Evolutionary conservation across 2,329 filamentous ascomycete species (phyloP), one percentile per base, ranked within the genome.

Genomic region (Fusarium sp.): DNA sequence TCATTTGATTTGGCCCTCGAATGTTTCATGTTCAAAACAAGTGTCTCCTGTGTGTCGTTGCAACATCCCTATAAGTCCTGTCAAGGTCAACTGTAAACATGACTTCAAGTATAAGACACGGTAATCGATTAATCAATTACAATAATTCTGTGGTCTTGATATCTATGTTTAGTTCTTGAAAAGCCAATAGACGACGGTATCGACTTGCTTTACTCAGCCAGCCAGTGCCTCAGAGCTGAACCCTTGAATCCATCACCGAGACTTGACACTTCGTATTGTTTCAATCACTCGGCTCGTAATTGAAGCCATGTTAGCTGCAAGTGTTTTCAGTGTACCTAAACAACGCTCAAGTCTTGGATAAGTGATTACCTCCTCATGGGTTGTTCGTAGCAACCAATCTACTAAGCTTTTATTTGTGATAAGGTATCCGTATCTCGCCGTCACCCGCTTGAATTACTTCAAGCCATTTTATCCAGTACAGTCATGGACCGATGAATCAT

Each of bases 261-360:
- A 36, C 10, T 7, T 64, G 30, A 35, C 8, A 64, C 61, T 61
- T 13, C 17, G 20, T 18, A 26, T 50, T 36, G 6, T 10, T 17
- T 36, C 36, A 24, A 30, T 22, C 11, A 39, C 28, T 5, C 2
- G 35, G 28, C 13, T 14, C 17, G 6, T 2, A 18, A 26, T 10
- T 35, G n/a, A 36, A 20, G 14, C n/a, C 5, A 3, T n/a, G 3
- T 28, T 39, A 18, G 24, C 10, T 4, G 6, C 17, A 3, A 6
- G 8, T 26, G 11, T 7, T n/a, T 28, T 28, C 5, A 13, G 8
- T 39, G 11, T 3, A 39, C 18, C 6, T 4, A 8, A 3, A 1
- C 3, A 36, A 20, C 6, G 6, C 48, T 53, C 2, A 0, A 35
- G 12, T 35, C 24, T 17, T n/a, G 1, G 7, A 22, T 28, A 55